Percentiles rank a stretch among this genome's conserved stretches.
Evolutionary conservation across 768 basidiomycete genomes (phyloP).

Genomic region (Wakefieldia striispora): DNA sequence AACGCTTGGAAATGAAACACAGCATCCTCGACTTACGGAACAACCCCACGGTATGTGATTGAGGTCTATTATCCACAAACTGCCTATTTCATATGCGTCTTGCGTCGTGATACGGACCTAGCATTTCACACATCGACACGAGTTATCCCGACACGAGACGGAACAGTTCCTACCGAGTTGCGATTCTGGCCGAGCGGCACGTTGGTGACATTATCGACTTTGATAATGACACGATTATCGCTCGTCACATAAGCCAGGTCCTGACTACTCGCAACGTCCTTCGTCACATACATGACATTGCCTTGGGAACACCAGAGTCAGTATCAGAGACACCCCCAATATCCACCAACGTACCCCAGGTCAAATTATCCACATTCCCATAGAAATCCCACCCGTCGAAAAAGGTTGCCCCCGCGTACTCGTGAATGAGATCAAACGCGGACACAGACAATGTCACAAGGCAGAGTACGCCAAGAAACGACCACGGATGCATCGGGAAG

Average conservation of each 20-base stretch:
- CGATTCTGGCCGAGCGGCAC: slow-evolving; percentile 51
- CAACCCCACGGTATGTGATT: slow-evolving; percentile 57
- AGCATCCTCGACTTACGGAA: slow-evolving; percentile 36
- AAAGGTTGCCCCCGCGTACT: slow-evolving; percentile 49
- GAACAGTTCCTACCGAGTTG: slow-evolving; percentile 47
- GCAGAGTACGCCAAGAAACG: not conserved
- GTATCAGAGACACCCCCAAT: not conserved
- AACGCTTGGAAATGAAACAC: slow-evolving; percentile 3
- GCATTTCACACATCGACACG: not conserved
- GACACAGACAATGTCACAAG: slow-evolving; percentile 2
- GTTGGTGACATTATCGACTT: slow-evolving; percentile 67
- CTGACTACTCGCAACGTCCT: slow-evolving; percentile 43
- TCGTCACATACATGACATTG: slow-evolving; percentile 59
- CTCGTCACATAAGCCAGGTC: slow-evolving; percentile 58
- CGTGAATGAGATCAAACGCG: slow-evolving; percentile 39
- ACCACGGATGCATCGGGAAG: slow-evolving; percentile 13
- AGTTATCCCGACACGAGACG: not conserved
- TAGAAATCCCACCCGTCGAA: slow-evolving; percentile 58
- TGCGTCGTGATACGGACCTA: slow-evolving; percentile 47
- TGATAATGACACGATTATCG: slow-evolving; percentile 64
- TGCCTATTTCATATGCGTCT: slow-evolving; percentile 42
- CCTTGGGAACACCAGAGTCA: slow-evolving; percentile 36
- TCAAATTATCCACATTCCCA: slow-evolving; percentile 47
- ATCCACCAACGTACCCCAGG: slow-evolving; percentile 33
- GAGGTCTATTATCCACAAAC: slow-evolving; percentile 46